Evolutionary conservation across 345 rosid genomes (phyloP).

Genomic region (Salix viminalis): DNA sequence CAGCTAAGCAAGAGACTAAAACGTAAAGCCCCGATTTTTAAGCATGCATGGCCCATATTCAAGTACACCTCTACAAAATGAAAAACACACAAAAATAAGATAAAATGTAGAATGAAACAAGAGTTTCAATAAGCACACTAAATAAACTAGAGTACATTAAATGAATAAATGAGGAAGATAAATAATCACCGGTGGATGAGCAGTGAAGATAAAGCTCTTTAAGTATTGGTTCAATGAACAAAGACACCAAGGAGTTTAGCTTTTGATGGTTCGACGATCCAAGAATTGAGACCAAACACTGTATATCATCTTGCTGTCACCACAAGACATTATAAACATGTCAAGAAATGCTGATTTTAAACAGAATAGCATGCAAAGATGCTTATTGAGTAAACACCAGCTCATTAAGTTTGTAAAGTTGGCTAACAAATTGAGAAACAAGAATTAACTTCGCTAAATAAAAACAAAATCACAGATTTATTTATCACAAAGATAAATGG

Average conservation of each 20-base stretch:
- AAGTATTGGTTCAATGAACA: slow-evolving; percentile 54
- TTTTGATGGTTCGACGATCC: slow-evolving; percentile 56
- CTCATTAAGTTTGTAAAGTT: too few species aligned
- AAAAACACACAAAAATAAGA: background rate
- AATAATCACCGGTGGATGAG: slow-evolving; percentile 42
- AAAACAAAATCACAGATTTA: background rate
- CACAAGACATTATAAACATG: background rate
- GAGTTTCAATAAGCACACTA: background rate
- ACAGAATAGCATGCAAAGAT: too few species aligned
- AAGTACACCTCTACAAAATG: slow-evolving; percentile 38
- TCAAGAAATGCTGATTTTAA: too few species aligned
- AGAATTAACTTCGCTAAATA: background rate
- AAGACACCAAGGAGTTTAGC: slow-evolving; percentile 41
- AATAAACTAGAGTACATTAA: background rate
- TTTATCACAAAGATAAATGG: background rate
- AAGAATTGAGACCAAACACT: slow-evolving; percentile 46
- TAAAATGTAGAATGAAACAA: background rate
- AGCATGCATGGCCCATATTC: slow-evolving; percentile 67
- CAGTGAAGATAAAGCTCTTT: slow-evolving; percentile 45
- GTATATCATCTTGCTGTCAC: slow-evolving; percentile 44
- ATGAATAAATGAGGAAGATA: slow-evolving; percentile 7
- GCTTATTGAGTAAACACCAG: too few species aligned
- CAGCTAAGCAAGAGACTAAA: slow-evolving; percentile 59
- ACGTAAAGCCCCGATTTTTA: slow-evolving; percentile 69
- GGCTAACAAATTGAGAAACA: background rate